Conservation (phyloP, 495 filamentous ascomycete species). For the Halenospora varia region DNA sequence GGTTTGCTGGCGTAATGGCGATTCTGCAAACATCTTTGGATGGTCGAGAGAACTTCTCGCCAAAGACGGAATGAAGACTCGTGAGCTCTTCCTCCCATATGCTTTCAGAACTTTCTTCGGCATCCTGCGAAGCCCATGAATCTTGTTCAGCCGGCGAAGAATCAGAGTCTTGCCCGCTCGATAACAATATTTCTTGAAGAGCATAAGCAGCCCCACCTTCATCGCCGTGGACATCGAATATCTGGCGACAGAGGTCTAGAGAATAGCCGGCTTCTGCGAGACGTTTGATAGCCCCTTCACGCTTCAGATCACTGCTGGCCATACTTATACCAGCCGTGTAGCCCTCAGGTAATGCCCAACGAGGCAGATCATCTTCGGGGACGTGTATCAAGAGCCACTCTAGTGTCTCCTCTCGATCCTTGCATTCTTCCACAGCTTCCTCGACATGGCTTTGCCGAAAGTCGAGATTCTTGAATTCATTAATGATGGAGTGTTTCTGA, state of each 20-base stretch:
- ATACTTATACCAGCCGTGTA: slow-evolving; percentile 87
- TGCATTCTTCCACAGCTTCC: slow-evolving; percentile 82
- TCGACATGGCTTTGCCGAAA: slow-evolving; percentile 86
- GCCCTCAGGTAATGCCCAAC: slow-evolving; percentile 84
- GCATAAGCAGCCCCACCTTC: slow-evolving; percentile 76
- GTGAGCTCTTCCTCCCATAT: slow-evolving; percentile 84
- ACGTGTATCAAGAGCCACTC: slow-evolving; percentile 94
- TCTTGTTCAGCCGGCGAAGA: slow-evolving; percentile 1
- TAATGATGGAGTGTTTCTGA: slow-evolving; percentile 57
- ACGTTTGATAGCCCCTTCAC: slow-evolving; percentile 76
- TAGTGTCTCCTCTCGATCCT: slow-evolving; percentile 87
- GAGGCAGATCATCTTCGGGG: slow-evolving; percentile 89
- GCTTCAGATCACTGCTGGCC: slow-evolving; percentile 70
- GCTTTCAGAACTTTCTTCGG: slow-evolving; percentile 43
- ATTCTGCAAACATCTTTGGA: slow-evolving; percentile 63
- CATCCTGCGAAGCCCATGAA: slow-evolving; percentile 23
- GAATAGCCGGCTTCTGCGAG: slow-evolving; percentile 81
- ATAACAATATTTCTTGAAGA: slow-evolving; percentile 66
- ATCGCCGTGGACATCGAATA: slow-evolving; percentile 64
- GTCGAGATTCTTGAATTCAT: slow-evolving; percentile 70
- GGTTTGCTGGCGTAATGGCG: slow-evolving; percentile 40
- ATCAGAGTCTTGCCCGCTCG: slow-evolving; percentile 31
- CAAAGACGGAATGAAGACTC: slow-evolving; percentile 77
- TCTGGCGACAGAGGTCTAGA: slow-evolving; percentile 70
- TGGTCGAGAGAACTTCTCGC: slow-evolving; percentile 52